These are phyloP conservation scores for Lentinus brumalis DNA, from an alignment of 768 basidiomycete species.

Conservation along the genomic window DNA sequence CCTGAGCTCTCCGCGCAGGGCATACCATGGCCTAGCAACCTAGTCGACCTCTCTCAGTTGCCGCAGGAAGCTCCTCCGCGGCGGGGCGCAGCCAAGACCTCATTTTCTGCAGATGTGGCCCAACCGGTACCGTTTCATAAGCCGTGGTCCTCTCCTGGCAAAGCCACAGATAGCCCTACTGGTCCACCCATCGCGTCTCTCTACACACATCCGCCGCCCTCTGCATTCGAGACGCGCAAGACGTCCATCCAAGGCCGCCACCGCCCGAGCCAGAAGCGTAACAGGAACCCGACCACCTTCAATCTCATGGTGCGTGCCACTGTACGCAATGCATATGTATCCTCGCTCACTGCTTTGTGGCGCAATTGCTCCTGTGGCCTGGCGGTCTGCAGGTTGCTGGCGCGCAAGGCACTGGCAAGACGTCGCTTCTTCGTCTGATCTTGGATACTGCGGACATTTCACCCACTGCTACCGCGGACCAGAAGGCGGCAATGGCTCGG, in stretches of 20 bases:
- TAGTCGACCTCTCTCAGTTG: slow-evolving; percentile 72
- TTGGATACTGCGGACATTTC: slow-evolving; percentile 86
- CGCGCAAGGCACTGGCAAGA: slow-evolving; percentile 82
- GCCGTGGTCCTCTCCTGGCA: slow-evolving; percentile 53
- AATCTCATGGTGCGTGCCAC: slow-evolving; percentile 72
- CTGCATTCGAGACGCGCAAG: slow-evolving; percentile 63
- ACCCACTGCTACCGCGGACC: slow-evolving; percentile 73
- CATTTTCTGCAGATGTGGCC: slow-evolving; percentile 54
- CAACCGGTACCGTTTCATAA: slow-evolving; percentile 78
- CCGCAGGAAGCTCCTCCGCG: slow-evolving; percentile 46
- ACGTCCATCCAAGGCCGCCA: slow-evolving; percentile 35
- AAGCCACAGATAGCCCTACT: slow-evolving; percentile 14
- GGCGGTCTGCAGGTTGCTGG: slow-evolving; percentile 64
- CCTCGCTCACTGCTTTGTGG: not conserved
- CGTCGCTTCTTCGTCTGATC: slow-evolving; percentile 75
- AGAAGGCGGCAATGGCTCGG: slow-evolving; percentile 60
- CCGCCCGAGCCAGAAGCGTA: slow-evolving; percentile 64
- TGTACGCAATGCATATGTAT: not conserved
- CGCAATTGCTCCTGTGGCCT: not conserved
- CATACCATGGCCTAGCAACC: slow-evolving; percentile 83
- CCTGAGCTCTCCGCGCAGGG: slow-evolving; percentile 75
- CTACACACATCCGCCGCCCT: slow-evolving; percentile 66
- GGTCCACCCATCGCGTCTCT: slow-evolving; percentile 64
- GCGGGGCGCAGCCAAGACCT: slow-evolving; percentile 74
- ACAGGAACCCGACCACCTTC: slow-evolving; percentile 73